These are phyloP conservation scores for Podospora fimiseda DNA, from an alignment of 495 filamentous ascomycete species.

Conservation along the genomic window DNA sequence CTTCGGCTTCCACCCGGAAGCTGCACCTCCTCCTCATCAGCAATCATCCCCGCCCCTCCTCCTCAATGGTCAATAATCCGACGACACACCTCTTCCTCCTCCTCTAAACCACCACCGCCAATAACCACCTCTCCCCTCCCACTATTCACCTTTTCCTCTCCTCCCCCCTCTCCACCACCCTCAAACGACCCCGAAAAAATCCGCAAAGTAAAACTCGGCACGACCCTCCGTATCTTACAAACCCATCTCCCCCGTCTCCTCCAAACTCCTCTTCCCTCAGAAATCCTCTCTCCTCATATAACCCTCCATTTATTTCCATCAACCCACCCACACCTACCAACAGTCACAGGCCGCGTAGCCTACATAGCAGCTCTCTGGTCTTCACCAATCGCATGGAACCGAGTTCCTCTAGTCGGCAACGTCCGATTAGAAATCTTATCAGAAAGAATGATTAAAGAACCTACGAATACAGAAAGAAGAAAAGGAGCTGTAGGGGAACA, in stretches of 20 bases:
- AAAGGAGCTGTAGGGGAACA: slow-evolving; percentile 57
- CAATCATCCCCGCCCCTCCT: background rate
- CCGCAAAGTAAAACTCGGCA: slow-evolving; percentile 81
- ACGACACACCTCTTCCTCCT: background rate
- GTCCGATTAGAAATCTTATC: slow-evolving; percentile 78
- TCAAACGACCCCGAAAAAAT: slow-evolving; percentile 51
- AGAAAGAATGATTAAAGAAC: slow-evolving; percentile 70
- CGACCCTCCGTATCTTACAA: slow-evolving; percentile 81
- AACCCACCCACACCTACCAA: slow-evolving; percentile 91
- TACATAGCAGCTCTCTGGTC: slow-evolving; percentile 95
- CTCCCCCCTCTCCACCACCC: background rate
- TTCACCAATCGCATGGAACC: slow-evolving; percentile 89
- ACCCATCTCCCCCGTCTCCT: slow-evolving; percentile 80
- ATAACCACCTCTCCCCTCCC: background rate
- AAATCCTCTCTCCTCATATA: slow-evolving; percentile 83
- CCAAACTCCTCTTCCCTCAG: slow-evolving; percentile 71
- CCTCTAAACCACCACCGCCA: background rate
- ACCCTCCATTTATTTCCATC: slow-evolving; percentile 94
- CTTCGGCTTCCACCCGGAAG: slow-evolving; percentile 2
- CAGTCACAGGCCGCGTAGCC: slow-evolving; percentile 78
- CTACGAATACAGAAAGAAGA: slow-evolving; percentile 21
- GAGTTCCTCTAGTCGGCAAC: slow-evolving; percentile 81
- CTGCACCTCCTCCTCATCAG: background rate
- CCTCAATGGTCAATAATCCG: background rate
- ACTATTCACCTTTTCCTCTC: slow-evolving; percentile 7